These are phyloP conservation scores for Heliosperma pusillum DNA, from an alignment of 148 eudicot genomes.

Conservation along the genomic window DNA sequence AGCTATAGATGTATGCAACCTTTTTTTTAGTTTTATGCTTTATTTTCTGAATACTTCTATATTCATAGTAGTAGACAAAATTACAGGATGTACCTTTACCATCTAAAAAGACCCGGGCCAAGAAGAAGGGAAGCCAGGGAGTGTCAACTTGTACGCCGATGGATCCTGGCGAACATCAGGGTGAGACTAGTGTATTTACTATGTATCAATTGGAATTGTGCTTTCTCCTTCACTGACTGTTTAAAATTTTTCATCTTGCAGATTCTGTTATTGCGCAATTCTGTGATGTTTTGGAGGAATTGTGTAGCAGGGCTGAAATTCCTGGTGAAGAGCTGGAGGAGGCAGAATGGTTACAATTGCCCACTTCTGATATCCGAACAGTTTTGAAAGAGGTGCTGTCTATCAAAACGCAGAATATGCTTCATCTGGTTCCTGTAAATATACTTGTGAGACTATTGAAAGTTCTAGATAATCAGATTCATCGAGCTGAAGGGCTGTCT, in stretches of 20 bases:
- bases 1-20: slow-evolving; percentile 42
- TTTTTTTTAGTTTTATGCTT: slow-evolving; percentile 2
- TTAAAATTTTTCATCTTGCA: slow-evolving; percentile 22
- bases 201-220: slow-evolving; percentile 5
- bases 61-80: slow-evolving; percentile 16
- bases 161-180: slow-evolving; percentile 62
- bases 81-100: slow-evolving; percentile 59
- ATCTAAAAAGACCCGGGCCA: slow-evolving; percentile 59
- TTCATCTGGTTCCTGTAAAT: slow-evolving; percentile 72
- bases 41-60: slow-evolving; percentile 14
- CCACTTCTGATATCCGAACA: slow-evolving; percentile 56
- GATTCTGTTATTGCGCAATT: slow-evolving; percentile 62
- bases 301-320: slow-evolving; percentile 72
- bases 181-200: slow-evolving; percentile 30
- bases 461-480: slow-evolving; percentile 89
- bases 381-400: slow-evolving; percentile 74
- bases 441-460: slow-evolving; percentile 58
- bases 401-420: slow-evolving; percentile 47
- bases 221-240: not conserved
- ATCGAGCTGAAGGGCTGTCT: slow-evolving; percentile 89
- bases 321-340: slow-evolving; percentile 70
- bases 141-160: slow-evolving; percentile 29
- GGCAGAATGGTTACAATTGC: slow-evolving; percentile 65
- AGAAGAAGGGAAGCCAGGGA: slow-evolving; percentile 63
- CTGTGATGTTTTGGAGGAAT: slow-evolving; percentile 72